Evolutionary conservation across 192 early-diverging fungal species (phyloP), one percentile per base, ranked within the genome.

Genomic region (Jimgerdemannia flammicorona): DNA sequence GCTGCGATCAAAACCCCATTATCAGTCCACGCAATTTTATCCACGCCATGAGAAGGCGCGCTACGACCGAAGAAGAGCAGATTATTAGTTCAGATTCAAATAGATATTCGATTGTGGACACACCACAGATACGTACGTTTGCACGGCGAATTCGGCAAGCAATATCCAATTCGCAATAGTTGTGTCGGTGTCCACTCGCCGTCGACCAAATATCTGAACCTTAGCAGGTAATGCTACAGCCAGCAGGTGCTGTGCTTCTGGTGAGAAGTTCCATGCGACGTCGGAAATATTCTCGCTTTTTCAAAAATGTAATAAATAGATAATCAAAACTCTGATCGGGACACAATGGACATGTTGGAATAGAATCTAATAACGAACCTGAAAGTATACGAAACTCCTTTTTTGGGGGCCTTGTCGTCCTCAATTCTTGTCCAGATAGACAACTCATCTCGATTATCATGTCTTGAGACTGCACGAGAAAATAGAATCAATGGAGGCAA

Each of bases 201-300:
- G 78, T 44, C 88, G 90, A 41, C 88, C 87, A 73, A 88, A 94
- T 65, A 95, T 86, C 3, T 83, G 74, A 3, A 94, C 84, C 9
- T 79, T 82, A 18, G 69, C 81, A 11, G 76, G 69, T 66, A 84
- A 85, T 18, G 87, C 90, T 9, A 93, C 85, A 8, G 91, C 92
- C 9, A 96, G 79, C 40, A 95, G 78, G 44, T 88, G 86, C 64
- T 93, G 88, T 3, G 92, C 93, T 76, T 93, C 92, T 4, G 89
- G 88, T n/a, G 93, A 87, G 3, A 92, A 80, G 74, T 83, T 89
- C 94, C 92, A 96, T 68, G 90, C 89, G 49, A 93, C 64, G 73
- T 84, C 91, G 43, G 86, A 77, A 63, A 93, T 79, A 3, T 70
- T 63, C 64, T 85, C 84, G 44, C 83, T 91, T 70, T 70, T 44